Percentiles rank a stretch among this genome's conserved stretches.
phyloP scores from a whole-genome alignment of 768 basidiomycete species.

The Myochromella boudieri region DNA sequence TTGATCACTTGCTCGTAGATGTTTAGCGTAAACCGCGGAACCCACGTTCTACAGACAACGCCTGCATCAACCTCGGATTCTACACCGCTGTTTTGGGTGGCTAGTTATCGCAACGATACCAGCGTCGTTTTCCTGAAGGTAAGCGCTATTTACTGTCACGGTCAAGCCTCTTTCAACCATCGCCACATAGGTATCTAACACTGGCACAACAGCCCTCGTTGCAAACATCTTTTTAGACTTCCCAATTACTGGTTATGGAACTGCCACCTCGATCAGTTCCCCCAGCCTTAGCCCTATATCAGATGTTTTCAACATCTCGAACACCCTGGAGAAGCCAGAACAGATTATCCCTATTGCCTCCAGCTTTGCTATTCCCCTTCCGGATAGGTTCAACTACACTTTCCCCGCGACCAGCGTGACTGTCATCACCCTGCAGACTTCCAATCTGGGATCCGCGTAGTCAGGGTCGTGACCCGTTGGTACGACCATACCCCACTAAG shows the following conservation, averaged over 20 bases:
- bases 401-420: constrained; percentile 35
- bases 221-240: constrained; percentile 32
- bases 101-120: constrained; percentile 33
- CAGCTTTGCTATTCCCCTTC: constrained; percentile 26
- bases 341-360: constrained; percentile 28
- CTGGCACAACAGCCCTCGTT: constrained; percentile 27
- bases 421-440: constrained; percentile 23
- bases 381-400: constrained; percentile 31
- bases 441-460: constrained; percentile 9
- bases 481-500: neutral
- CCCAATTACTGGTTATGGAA: constrained; percentile 21
- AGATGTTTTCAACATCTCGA: constrained; percentile 31
- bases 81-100: constrained; percentile 32
- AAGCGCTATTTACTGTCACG: neutral
- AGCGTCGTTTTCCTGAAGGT: constrained; percentile 34
- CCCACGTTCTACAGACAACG: constrained; percentile 28
- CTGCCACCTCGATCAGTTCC: constrained; percentile 25
- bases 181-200: constrained; percentile 29
- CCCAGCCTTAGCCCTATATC: constrained; percentile 30
- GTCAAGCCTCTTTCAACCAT: too few species aligned
- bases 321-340: constrained; percentile 30
- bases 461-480: neutral
- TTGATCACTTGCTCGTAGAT: constrained; percentile 21
- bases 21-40: constrained; percentile 36
- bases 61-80: constrained; percentile 26